These are phyloP conservation scores for Chlamydomonas urium DNA, from an alignment of 139 green algal species.

Conservation along the genomic window DNA sequence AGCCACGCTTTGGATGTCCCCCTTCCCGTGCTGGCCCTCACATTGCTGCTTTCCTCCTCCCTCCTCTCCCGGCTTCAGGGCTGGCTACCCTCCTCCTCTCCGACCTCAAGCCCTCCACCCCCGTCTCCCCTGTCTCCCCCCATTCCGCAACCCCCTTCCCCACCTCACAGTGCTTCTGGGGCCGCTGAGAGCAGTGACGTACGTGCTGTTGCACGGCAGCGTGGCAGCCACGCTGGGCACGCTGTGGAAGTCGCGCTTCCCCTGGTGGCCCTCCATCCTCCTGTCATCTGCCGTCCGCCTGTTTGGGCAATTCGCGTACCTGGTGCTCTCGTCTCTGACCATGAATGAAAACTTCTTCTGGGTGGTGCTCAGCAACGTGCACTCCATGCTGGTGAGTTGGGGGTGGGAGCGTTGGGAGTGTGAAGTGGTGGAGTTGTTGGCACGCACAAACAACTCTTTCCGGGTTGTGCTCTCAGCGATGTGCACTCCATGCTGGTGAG, in stretches of 20 bases:
- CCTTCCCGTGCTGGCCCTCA: no score
- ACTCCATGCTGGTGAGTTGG: slow-evolving; percentile 69
- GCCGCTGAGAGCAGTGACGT: slow-evolving; percentile 62
- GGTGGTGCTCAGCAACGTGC: slow-evolving; percentile 65
- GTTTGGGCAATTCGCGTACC: slow-evolving; percentile 54
- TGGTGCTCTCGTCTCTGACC: slow-evolving; percentile 54
- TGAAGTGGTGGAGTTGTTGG: no score
- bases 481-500: slow-evolving; percentile 68
- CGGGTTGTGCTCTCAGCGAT: slow-evolving; percentile 62
- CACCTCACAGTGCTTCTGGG: slow-evolving; percentile 70
- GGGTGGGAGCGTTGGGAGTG: no score
- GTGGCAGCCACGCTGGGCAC: slow-evolving; percentile 56
- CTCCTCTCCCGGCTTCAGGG: no score
- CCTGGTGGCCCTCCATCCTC: slow-evolving; percentile 11
- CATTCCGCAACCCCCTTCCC: background rate
- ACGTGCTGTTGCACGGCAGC: slow-evolving; percentile 71
- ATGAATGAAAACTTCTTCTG: slow-evolving; percentile 78
- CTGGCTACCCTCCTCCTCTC: no score
- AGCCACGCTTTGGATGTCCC: no score
- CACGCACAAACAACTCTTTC: slow-evolving; percentile 81
- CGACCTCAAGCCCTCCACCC: no score
- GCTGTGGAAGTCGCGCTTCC: slow-evolving; percentile 29
- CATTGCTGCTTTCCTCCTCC: no score
- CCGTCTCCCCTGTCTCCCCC: background rate
- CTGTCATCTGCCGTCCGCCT: slow-evolving; percentile 39